Conservation (phyloP, 106 monocot genomes). For the Gastrodia elata region DNA sequence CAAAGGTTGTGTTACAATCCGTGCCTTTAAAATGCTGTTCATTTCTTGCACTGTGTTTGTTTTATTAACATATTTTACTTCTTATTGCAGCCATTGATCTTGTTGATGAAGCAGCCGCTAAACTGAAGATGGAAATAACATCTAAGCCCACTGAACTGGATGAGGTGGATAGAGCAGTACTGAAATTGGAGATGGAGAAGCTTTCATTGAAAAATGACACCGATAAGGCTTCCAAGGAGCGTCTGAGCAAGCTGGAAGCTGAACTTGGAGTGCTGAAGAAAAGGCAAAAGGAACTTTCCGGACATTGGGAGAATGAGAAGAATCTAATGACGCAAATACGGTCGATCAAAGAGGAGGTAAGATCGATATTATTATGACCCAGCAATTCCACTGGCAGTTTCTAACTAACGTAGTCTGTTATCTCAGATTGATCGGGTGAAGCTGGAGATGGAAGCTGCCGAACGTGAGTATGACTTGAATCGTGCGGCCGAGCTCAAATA, state of each 20-base stretch:
- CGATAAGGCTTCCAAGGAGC: slow-evolving; percentile 83
- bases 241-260: slow-evolving; percentile 66
- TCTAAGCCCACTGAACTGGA: slow-evolving; percentile 94
- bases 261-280: slow-evolving; percentile 65
- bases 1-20: slow-evolving; percentile 49
- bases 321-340: slow-evolving; percentile 68
- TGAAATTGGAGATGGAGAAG: slow-evolving; percentile 99
- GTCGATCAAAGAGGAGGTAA: slow-evolving; percentile 90
- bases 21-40: not conserved
- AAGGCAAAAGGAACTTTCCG: slow-evolving; percentile 58
- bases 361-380: not conserved
- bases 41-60: not conserved
- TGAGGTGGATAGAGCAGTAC: slow-evolving; percentile 78
- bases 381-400: not conserved
- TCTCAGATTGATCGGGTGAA: slow-evolving; percentile 82
- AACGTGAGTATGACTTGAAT: slow-evolving; percentile 79
- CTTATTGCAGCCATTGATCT: slow-evolving; percentile 75
- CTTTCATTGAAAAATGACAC: slow-evolving; percentile 87
- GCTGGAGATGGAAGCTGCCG: slow-evolving; percentile 91
- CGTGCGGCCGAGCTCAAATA: slow-evolving; percentile 95
- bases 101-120: slow-evolving; percentile 87
- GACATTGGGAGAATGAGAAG: slow-evolving; percentile 81
- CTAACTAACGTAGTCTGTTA: not conserved
- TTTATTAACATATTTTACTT: not conserved
- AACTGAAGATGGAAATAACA: slow-evolving; percentile 92